These are phyloP conservation scores for Wickerhamiella brachini DNA, from an alignment of 805 yeast genomes.

Conservation along the genomic window DNA sequence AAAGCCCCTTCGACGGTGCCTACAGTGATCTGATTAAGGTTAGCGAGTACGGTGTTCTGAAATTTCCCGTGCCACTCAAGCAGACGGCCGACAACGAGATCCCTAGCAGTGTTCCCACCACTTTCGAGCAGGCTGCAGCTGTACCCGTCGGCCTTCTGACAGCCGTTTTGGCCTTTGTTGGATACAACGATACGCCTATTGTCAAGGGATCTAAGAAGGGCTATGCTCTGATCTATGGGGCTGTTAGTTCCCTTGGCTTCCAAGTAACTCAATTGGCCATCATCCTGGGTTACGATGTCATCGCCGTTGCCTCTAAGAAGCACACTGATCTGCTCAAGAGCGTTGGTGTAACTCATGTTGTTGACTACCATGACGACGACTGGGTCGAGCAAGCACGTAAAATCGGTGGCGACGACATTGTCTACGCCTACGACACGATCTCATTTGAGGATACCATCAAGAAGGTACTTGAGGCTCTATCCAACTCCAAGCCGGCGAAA, in stretches of 20 bases:
- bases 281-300: constrained; percentile 32
- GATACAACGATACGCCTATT: constrained; percentile 21
- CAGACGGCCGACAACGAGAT: constrained; percentile 15
- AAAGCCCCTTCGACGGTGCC: constrained; percentile 36
- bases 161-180: constrained; percentile 28
- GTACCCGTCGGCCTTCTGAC: constrained; percentile 42
- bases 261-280: constrained; percentile 48
- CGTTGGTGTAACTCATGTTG: constrained; percentile 38
- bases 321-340: constrained; percentile 30
- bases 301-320: constrained; percentile 42
- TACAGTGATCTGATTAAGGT: constrained; percentile 41
- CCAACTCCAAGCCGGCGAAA: constrained; percentile 4
- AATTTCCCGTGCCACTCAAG: constrained; percentile 15
- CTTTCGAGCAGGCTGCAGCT: constrained; percentile 55
- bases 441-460: constrained; percentile 10
- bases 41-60: constrained; percentile 26
- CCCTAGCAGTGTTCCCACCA: constrained; percentile 29
- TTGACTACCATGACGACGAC: constrained; percentile 34
- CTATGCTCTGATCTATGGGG: constrained; percentile 26
- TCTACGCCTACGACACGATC: constrained; percentile 19
- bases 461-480: constrained; percentile 8
- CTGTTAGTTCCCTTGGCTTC: constrained; percentile 50
- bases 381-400: constrained; percentile 34
- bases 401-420: constrained; percentile 16
- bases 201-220: constrained; percentile 17